These are phyloP conservation scores for Syncephalastrum contaminatum DNA, from an alignment of 371 early-diverging fungal species.

Conservation along the genomic window DNA sequence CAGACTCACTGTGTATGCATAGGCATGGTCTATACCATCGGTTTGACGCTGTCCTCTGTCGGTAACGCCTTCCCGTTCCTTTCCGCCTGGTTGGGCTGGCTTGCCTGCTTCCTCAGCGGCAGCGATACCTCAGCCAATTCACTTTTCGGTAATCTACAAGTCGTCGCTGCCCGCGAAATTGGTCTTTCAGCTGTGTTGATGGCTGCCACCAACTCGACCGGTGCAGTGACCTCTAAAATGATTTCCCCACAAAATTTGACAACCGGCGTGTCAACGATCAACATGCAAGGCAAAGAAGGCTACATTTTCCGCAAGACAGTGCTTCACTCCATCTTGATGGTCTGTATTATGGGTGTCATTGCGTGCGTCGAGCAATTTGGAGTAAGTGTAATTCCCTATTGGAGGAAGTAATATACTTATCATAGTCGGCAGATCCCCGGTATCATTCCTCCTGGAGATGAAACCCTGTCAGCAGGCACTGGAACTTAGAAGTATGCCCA, in stretches of 20 bases:
- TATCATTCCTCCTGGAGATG: too few species aligned
- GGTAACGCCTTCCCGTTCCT: constrained; percentile 44
- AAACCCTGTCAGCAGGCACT: too few species aligned
- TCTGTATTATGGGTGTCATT: constrained; percentile 34
- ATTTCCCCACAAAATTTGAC: constrained; percentile 48
- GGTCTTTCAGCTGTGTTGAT: constrained; percentile 40
- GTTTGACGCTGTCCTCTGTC: constrained; percentile 39
- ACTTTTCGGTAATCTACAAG: constrained; percentile 46
- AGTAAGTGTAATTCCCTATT: too few species aligned
- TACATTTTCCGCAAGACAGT: constrained; percentile 35
- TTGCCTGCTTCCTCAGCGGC: constrained; percentile 45
- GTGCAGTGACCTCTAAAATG: constrained; percentile 44
- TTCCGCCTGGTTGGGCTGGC: constrained; percentile 47
- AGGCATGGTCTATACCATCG: constrained; percentile 45
- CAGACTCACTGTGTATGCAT: neutral
- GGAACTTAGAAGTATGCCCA: too few species aligned
- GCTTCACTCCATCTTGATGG: constrained; percentile 36
- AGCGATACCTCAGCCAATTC: constrained; percentile 38
- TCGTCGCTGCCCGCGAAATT: constrained; percentile 42
- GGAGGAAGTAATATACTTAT: too few species aligned
- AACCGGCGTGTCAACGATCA: constrained; percentile 44
- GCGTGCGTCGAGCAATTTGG: constrained; percentile 32
- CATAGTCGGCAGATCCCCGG: too few species aligned
- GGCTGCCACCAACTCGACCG: constrained; percentile 42
- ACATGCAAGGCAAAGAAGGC: constrained; percentile 41